Percentiles rank a stretch among this genome's conserved stretches.
Conservation (phyloP, 2,329 filamentous ascomycete genomes). For the Cercospora citrullina region DNA sequence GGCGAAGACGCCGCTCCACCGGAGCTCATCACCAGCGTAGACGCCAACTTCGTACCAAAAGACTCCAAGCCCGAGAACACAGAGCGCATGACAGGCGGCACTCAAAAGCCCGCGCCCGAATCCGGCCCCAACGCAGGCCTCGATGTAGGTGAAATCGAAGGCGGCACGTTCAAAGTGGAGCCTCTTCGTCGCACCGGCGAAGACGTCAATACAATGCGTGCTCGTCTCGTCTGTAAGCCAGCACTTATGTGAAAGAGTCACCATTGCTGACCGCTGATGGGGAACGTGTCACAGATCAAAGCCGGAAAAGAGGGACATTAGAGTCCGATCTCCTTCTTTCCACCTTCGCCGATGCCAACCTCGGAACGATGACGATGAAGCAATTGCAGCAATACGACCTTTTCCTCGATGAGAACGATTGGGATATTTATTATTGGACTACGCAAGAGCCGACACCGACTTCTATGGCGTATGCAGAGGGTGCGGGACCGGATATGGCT, state of each 20-base stretch:
- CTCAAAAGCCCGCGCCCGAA: constrained; percentile 53
- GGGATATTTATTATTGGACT: constrained; percentile 99
- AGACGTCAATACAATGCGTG: constrained; percentile 80
- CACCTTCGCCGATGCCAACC: constrained; percentile 83
- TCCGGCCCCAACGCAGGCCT: constrained; percentile 63
- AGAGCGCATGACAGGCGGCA: constrained; percentile 65
- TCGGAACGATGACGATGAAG: constrained; percentile 68
- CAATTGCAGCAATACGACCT: constrained; percentile 83
- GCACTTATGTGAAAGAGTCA: constrained; percentile 7
- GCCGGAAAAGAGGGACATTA: constrained; percentile 91
- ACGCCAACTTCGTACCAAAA: constrained; percentile 58
- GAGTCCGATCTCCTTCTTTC: constrained; percentile 95
- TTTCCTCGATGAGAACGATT: constrained; percentile 98
- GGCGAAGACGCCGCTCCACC: constrained; percentile 60
- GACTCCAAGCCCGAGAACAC: constrained; percentile 64
- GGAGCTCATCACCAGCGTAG: constrained; percentile 59
- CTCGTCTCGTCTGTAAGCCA: constrained; percentile 70
- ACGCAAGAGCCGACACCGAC: constrained; percentile 73
- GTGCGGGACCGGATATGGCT: constrained; percentile 48
- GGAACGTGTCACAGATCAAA: constrained; percentile 68
- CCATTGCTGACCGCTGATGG: constrained; percentile 34
- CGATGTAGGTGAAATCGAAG: constrained; percentile 82
- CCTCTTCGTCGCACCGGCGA: constrained; percentile 84
- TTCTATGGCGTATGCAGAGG: constrained; percentile 58
- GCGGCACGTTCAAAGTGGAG: constrained; percentile 82